Base-by-base conservation (phyloP, 1,284 basidiomycete genomes). In the Cutaneotrichosporon cyanovorans region DNA sequence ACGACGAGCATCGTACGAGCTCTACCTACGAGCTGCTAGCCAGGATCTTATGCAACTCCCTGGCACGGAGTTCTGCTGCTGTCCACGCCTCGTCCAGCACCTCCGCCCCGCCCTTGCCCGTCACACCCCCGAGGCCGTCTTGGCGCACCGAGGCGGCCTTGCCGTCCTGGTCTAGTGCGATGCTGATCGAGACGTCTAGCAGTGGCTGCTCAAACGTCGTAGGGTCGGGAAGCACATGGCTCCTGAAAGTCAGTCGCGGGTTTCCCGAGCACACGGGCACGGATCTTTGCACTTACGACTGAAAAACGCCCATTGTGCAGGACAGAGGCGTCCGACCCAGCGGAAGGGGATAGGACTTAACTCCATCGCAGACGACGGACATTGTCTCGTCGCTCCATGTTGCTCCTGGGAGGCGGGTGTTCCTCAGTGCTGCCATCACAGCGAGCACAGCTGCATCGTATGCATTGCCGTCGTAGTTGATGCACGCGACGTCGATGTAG, bases 391-490 rank as follows among this genome's bases (percentile, higher is more conserved):
- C 79, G 60, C 87, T 73, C 62, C 78, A 93, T 1, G 69, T 79
- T 1, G 87, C 83, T 60, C 81, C 76, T 2, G 90, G 88, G 15
- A 95, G 68, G 22, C 71, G 76, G 15, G 85, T 84, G 58, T 90
- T 85, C 66, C 77, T 77, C 39, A 98, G 73, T 4, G 93, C 91
- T 12, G 84, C 82, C 40, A 90, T 80, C 74, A 92, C 85, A 0
- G 90, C 89, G 14, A 96, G 67, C 2, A 96, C 75, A 0, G 87
- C 79, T 0, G 92, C 89, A 56, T 99, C 93, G 55, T 95, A 87
- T 1, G 80, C 85, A 62, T 96, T 96, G 9, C 93, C 93, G 66
- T 98, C 92, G 61, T 91, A 93, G 72, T 93, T 96, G 60, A 98
- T 85, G 69, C 91, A 96, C 5, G 85, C 87, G 23, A 89, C 81